phyloP scores from a whole-genome alignment of 2,329 filamentous ascomycete genomes.

The Dothistroma pini region DNA sequence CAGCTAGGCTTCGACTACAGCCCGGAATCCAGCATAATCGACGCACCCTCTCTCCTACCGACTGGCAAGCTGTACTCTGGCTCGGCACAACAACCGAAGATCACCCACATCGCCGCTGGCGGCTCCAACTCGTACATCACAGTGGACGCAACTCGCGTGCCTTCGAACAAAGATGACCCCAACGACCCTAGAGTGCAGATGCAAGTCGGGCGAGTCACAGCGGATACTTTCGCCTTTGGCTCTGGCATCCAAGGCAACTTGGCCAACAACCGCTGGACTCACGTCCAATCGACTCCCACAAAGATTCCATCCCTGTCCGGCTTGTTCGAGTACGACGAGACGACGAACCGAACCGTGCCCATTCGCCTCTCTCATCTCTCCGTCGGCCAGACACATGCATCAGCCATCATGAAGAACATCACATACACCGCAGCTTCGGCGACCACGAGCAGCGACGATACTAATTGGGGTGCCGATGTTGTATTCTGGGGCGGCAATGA shows the following conservation, averaged over 20 bases:
- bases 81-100: slow-evolving; percentile 59
- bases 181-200: slow-evolving; percentile 33
- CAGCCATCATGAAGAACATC: slow-evolving; percentile 79
- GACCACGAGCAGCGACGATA: slow-evolving; percentile 58
- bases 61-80: slow-evolving; percentile 69
- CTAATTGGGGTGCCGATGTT: slow-evolving; percentile 84
- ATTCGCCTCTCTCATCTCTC: slow-evolving; percentile 72
- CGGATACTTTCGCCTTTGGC: slow-evolving; percentile 84
- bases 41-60: slow-evolving; percentile 67
- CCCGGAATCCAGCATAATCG: slow-evolving; percentile 58
- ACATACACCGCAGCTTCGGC: slow-evolving; percentile 51
- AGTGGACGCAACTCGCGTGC: slow-evolving; percentile 67
- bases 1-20: slow-evolving; percentile 80
- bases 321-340: slow-evolving; percentile 84
- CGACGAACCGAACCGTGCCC: slow-evolving; percentile 61
- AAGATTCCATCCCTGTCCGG: slow-evolving; percentile 82
- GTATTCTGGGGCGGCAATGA: slow-evolving; percentile 96
- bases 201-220: slow-evolving; percentile 56
- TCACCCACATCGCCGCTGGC: slow-evolving; percentile 78
- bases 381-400: slow-evolving; percentile 74
- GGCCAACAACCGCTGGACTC: slow-evolving; percentile 85
- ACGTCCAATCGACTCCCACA: slow-evolving; percentile 70
- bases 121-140: slow-evolving; percentile 85
- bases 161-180: slow-evolving; percentile 36
- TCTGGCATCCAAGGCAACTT: slow-evolving; percentile 79